phyloP scores from a whole-genome alignment of 352 stramenopile species.

The Globisporangium mamillatum region DNA sequence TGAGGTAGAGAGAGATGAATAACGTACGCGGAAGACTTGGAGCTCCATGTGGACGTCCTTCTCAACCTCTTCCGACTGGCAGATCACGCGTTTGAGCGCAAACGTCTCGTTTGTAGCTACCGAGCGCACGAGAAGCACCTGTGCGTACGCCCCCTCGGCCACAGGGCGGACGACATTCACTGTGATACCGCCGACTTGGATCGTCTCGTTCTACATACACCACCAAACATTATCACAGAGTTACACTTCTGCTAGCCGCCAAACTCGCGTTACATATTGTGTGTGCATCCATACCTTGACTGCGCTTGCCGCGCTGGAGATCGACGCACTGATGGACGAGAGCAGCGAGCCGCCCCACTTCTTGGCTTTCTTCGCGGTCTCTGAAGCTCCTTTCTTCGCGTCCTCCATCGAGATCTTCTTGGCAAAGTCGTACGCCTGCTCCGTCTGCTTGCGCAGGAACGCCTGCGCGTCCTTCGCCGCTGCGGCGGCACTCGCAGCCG shows the following conservation, averaged over 20 bases:
- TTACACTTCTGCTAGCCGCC: not conserved
- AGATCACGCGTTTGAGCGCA: constrained; percentile 80
- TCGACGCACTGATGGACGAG: constrained; percentile 72
- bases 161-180: constrained; percentile 70
- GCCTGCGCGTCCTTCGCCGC: constrained; percentile 51
- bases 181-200: constrained; percentile 67
- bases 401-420: constrained; percentile 89
- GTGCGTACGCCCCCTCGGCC: constrained; percentile 71
- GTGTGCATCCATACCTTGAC: constrained; percentile 38
- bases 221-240: not conserved
- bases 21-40: constrained; percentile 63
- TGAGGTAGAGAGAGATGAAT: not conserved
- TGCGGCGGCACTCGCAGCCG: constrained; percentile 21
- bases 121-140: constrained; percentile 82
- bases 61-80: constrained; percentile 79
- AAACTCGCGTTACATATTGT: not conserved
- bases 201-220: constrained; percentile 50
- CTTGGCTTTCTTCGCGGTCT: constrained; percentile 87
- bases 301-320: constrained; percentile 58
- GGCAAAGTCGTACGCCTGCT: constrained; percentile 84
- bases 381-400: constrained; percentile 73
- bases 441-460: constrained; percentile 80
- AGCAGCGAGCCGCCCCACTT: constrained; percentile 83
- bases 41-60: constrained; percentile 76
- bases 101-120: constrained; percentile 65